Evolutionary conservation across 2,329 filamentous ascomycete genomes (phyloP).

Genomic region (Hymenotorrendiella dingleyae): DNA sequence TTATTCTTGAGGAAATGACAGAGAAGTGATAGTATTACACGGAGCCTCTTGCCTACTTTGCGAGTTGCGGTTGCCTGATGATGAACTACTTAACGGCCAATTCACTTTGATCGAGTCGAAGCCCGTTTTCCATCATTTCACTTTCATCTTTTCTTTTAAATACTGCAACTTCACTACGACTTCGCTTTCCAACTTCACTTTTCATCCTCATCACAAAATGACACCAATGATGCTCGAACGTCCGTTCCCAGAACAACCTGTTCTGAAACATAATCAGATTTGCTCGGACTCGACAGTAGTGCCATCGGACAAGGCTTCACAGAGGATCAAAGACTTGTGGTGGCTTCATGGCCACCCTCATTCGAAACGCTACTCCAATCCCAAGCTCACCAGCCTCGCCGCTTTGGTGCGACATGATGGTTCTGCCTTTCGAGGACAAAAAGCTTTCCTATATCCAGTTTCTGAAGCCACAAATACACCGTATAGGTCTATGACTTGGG

Average conservation of each 20-base stretch:
- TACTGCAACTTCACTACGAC: too few relatives aligned
- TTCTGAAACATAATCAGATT: constrained; percentile 3
- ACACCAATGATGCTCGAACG: constrained; percentile 17
- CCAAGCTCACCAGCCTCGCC: constrained; percentile 25
- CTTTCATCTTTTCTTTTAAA: too few relatives aligned
- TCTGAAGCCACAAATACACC: constrained; percentile 12
- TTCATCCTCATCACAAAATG: constrained; percentile 8
- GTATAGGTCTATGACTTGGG: constrained; percentile 26
- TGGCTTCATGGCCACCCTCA: constrained; percentile 29
- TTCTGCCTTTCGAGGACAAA: constrained; percentile 18
- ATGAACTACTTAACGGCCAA: too few relatives aligned
- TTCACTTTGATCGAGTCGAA: too few relatives aligned
- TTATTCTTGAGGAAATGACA: too few relatives aligned
- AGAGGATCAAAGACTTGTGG: constrained; percentile 27
- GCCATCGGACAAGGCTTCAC: constrained; percentile 21
- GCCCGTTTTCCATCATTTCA: too few relatives aligned
- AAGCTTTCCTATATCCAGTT: constrained; percentile 26
- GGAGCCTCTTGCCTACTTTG: too few relatives aligned
- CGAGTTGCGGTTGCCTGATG: too few relatives aligned
- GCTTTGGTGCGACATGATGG: constrained; percentile 27
- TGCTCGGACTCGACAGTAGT: constrained; percentile 27
- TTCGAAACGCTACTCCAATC: constrained; percentile 27
- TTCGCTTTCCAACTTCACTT: too few relatives aligned
- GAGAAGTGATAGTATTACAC: too few relatives aligned
- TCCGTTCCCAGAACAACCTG: constrained; percentile 2